phyloP scores from a whole-genome alignment of 2,329 filamentous ascomycete species.

The Geosmithia flava region DNA sequence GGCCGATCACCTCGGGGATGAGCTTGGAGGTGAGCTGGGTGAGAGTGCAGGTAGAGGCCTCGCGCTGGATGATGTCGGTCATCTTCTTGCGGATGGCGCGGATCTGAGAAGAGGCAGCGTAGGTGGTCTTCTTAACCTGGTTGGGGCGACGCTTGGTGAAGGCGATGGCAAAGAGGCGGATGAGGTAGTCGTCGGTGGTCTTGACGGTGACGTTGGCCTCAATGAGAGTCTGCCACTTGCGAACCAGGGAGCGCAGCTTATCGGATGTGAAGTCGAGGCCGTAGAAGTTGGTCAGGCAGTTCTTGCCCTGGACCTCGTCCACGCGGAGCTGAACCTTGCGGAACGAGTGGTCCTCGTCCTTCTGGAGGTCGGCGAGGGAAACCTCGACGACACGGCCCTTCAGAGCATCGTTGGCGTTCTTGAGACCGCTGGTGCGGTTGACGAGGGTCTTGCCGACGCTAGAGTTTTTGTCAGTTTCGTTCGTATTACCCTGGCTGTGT shows the following conservation, averaged over 20 bases:
- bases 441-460: slow-evolving; percentile 99
- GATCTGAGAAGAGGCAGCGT: slow-evolving; percentile 94
- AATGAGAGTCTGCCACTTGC: slow-evolving; percentile 99
- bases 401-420: slow-evolving; percentile 98
- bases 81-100: slow-evolving; percentile 99
- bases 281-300: slow-evolving; percentile 99
- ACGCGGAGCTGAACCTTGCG: slow-evolving; percentile 98
- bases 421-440: slow-evolving; percentile 98
- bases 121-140: slow-evolving; percentile 99
- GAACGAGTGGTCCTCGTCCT: slow-evolving; percentile 99
- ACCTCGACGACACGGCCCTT: slow-evolving; percentile 99
- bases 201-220: slow-evolving; percentile 99
- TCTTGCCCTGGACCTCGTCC: slow-evolving; percentile 99
- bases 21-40: slow-evolving; percentile 97
- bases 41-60: slow-evolving; percentile 88
- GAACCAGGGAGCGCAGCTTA: slow-evolving; percentile 97
- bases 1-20: slow-evolving; percentile 97
- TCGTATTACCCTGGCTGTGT: slow-evolving; percentile 4
- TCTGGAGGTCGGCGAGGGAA: slow-evolving; percentile 96
- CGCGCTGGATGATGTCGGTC: slow-evolving; percentile 95
- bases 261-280: slow-evolving; percentile 99
- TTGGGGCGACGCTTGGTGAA: slow-evolving; percentile 99
- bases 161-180: slow-evolving; percentile 96
- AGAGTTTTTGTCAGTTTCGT: slow-evolving; percentile 12
- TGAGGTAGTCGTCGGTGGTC: slow-evolving; percentile 99